A percentile compares a stretch with the other conserved stretches of the same genome.
These are phyloP conservation scores for Clarireedia sp. DNA, from an alignment of 2,329 filamentous ascomycete genomes.

Conservation along the genomic window DNA sequence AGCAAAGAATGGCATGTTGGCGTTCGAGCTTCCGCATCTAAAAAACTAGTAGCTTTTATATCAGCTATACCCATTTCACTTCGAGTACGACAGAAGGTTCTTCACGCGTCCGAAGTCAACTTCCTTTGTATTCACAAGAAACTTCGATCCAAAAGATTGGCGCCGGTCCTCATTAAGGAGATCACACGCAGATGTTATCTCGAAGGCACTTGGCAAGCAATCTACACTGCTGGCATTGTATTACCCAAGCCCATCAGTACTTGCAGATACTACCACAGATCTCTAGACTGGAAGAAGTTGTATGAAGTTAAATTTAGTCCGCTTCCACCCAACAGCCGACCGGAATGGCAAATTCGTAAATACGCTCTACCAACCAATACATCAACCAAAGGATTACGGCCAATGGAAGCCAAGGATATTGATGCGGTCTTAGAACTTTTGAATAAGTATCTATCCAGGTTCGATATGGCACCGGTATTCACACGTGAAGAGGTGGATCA, in stretches of 20 bases:
- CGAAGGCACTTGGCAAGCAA: conserved; percentile 81
- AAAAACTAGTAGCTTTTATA: conserved; percentile 90
- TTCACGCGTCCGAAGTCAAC: conserved; percentile 89
- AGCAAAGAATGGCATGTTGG: conserved; percentile 91
- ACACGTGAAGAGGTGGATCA: conserved; percentile 74
- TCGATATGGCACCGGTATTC: conserved; percentile 79
- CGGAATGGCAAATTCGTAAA: conserved; percentile 74
- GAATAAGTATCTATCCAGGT: conserved; percentile 68
- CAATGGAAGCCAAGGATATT: conserved; percentile 73
- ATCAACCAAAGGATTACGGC: conserved; percentile 64
- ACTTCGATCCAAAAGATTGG: conserved; percentile 82
- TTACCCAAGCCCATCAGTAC: conserved; percentile 88
- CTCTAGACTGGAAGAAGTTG: conserved; percentile 92
- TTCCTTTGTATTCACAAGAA: conserved; percentile 99
- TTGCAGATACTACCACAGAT: conserved; percentile 90
- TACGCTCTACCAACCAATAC: conserved; percentile 75
- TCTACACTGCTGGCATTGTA: conserved; percentile 89
- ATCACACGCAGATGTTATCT: conserved; percentile 89
- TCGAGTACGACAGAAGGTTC: conserved; percentile 64
- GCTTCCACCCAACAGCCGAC: conserved; percentile 75
- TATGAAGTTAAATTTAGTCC: conserved; percentile 93
- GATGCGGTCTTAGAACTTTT: conserved; percentile 68
- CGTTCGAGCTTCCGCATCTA: conserved; percentile 73
- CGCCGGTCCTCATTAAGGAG: conserved; percentile 94
- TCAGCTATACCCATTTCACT: conserved; percentile 83